Percentiles rank a stretch among this genome's conserved stretches.
phyloP scores from a whole-genome alignment of 331 rosid genomes.

The Phaseolus coccineus region DNA sequence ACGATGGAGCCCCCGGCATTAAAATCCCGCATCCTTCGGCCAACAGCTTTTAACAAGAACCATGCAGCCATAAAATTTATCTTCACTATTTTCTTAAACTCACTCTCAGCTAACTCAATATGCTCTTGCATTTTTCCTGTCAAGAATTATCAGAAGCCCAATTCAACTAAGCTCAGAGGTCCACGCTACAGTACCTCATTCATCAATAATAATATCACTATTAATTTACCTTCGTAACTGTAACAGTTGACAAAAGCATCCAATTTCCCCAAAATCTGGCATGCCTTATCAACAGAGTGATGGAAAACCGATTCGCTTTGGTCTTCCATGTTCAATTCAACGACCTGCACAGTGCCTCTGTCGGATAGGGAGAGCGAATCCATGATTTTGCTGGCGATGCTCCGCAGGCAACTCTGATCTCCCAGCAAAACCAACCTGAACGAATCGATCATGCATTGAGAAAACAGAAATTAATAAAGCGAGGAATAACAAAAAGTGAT shows the following conservation, averaged over 20 bases:
- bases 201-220: background rate
- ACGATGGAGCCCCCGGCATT: slow-evolving; percentile 79
- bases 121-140: slow-evolving; percentile 74
- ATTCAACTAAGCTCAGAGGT: background rate
- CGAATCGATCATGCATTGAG: background rate
- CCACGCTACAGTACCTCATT: no score
- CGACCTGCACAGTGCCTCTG: slow-evolving; percentile 50
- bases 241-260: slow-evolving; percentile 83
- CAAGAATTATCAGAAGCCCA: slow-evolving; percentile 47
- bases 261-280: slow-evolving; percentile 61
- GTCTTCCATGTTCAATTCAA: slow-evolving; percentile 67
- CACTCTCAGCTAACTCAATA: slow-evolving; percentile 60
- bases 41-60: slow-evolving; percentile 77
- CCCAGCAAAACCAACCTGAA: slow-evolving; percentile 85
- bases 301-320: slow-evolving; percentile 56
- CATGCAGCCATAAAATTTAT: slow-evolving; percentile 77
- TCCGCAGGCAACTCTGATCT: slow-evolving; percentile 50
- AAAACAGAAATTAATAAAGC: background rate
- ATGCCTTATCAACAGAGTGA: slow-evolving; percentile 71
- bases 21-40: slow-evolving; percentile 68
- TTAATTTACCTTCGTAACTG: slow-evolving; percentile 66
- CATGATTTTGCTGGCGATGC: slow-evolving; percentile 46
- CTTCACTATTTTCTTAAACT: slow-evolving; percentile 67
- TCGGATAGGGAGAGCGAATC: slow-evolving; percentile 34
- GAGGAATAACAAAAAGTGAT: background rate